Evolutionary conservation across 345 rosid species (phyloP), one percentile per base, ranked within the genome.

Genomic region (Euclidium syriacum): DNA sequence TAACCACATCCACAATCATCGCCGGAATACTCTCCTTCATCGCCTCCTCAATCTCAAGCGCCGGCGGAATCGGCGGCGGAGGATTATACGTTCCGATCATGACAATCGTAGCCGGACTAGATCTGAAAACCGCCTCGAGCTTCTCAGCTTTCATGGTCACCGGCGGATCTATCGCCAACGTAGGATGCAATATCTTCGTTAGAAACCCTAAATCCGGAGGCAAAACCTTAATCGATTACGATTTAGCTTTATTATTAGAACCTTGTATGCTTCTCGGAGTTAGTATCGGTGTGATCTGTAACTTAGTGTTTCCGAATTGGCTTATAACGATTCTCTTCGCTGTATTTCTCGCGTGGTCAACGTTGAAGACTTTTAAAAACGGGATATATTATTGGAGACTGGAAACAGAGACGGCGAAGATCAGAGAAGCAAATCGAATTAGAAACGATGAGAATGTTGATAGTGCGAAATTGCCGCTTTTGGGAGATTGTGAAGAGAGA

Each of bases 101-200:
- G 59, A 85, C 82, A 0, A 73, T 88, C 3, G 70, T 83, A 1
- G 87, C 85, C 7, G 84, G 91, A 26, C 53, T 88, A 2, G 89
- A 89, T 78, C 85, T 92, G 10, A 86, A 80, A 75, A 77, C 85
- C 20, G 98, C 98, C 0, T 78, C 95, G 0, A 54, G 77, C 56
- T 86, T 85, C 80, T 89, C 98, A 1, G 92, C 91, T 41, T 86
- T 92, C 63, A 88, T 89, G 98, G 96, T 92, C 24, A 81, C 96
- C 0, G 96, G 94, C 9, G 95, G 96, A 4, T 89, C 98, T 2
- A 19, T 80, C 11, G 96, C 94, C 2, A 92, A 92, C 61, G 94
- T 92, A 12, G 63, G 83, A 34, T 85, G 80, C 75, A 71, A 81
- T 42, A 44, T 82, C 53, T 70, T 77, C 24, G 34, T 67, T 8